Evolutionary conservation across 192 early-diverging fungal genomes (phyloP), one percentile per base, ranked within the genome.

Genomic region (Mortierella claussenii): DNA sequence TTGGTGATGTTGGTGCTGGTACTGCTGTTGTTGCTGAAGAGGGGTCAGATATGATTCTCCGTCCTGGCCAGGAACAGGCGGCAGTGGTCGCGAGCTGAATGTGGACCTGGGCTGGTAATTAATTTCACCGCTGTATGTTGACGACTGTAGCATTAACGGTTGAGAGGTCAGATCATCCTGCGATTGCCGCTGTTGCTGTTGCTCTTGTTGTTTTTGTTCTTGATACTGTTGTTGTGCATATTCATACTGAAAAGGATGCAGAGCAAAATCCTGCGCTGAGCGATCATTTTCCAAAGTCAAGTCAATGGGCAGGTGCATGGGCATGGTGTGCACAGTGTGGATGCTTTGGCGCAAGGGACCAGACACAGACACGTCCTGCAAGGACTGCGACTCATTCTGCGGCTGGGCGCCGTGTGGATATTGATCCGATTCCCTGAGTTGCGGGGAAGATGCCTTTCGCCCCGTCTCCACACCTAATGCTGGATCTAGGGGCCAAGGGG

Each of bases 291-390:
- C 40, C 23, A 4, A 3, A 13, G 45, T 1, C 4, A 57, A 2
- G 8, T 43, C 40, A 8, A 45, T 26, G 7, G 55, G 40, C 42
- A 57, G 23, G 8, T 24, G 17, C 11, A 43, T 18, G 10, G 55
- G 55, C 23, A 43, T 57, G 1, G 55, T 57, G 45, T 57, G 55
- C 1, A 57, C 55, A 13, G 55, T 57, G 17, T 57, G 37, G n/a
- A 45, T 18, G 18, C 40, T 45, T 3, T 10, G 4, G 21, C 24
- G 20, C 11, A 57, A 23, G 12, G 55, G 55, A 4, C 24, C 26
- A 18, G 55, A 18, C 42, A 30, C 17, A 1, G 23, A 13, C 21
- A 12, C 3, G 24, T 57, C 55, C 2, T 21, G 37, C 2, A 27
- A 27, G 24, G 43, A 37, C 2, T 21, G 37, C 2, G 42, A 27